phyloP scores from a whole-genome alignment of 495 filamentous ascomycete genomes.

The Parathielavia appendiculata region DNA sequence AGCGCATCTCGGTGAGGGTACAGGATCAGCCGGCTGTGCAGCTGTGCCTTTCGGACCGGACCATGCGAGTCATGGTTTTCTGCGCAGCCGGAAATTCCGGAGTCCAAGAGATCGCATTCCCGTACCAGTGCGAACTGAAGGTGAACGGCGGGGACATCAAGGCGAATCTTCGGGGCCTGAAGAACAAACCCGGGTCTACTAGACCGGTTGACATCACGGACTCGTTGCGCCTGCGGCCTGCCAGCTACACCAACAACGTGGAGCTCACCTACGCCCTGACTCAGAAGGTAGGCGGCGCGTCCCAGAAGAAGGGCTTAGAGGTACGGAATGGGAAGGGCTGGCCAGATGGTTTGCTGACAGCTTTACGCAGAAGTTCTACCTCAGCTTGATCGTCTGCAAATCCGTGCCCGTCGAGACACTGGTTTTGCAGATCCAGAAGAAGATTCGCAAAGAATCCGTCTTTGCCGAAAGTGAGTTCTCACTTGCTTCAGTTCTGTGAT shows the following conservation, averaged over 20 bases:
- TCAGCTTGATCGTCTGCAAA: slow-evolving; percentile 69
- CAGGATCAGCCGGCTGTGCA: slow-evolving; percentile 43
- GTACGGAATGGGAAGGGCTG: slow-evolving; percentile 3
- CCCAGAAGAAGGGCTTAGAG: slow-evolving; percentile 1
- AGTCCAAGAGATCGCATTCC: slow-evolving; percentile 77
- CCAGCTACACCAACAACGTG: slow-evolving; percentile 67
- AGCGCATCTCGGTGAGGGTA: slow-evolving; percentile 48
- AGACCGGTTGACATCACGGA: slow-evolving; percentile 85
- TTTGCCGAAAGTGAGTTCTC: slow-evolving; percentile 69
- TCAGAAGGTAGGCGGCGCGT: slow-evolving; percentile 55
- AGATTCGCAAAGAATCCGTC: slow-evolving; percentile 75
- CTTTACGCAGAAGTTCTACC: slow-evolving; percentile 62
- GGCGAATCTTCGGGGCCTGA: slow-evolving; percentile 83
- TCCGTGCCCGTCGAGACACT: slow-evolving; percentile 66
- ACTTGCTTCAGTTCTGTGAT: neutral
- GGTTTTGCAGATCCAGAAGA: slow-evolving; percentile 61
- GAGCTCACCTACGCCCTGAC: slow-evolving; percentile 90
- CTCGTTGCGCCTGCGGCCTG: slow-evolving; percentile 58
- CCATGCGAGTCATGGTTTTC: slow-evolving; percentile 71
- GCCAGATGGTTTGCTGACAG: slow-evolving; percentile 7
- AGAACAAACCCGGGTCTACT: slow-evolving; percentile 92
- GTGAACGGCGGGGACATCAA: slow-evolving; percentile 84
- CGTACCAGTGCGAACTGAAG: slow-evolving; percentile 85
- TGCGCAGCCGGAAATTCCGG: slow-evolving; percentile 57
- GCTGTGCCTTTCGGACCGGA: slow-evolving; percentile 48